Evolutionary conservation across 208 protist genomes (phyloP), one percentile per base, ranked within the genome.

Genomic region (Trypanosoma avium): DNA sequence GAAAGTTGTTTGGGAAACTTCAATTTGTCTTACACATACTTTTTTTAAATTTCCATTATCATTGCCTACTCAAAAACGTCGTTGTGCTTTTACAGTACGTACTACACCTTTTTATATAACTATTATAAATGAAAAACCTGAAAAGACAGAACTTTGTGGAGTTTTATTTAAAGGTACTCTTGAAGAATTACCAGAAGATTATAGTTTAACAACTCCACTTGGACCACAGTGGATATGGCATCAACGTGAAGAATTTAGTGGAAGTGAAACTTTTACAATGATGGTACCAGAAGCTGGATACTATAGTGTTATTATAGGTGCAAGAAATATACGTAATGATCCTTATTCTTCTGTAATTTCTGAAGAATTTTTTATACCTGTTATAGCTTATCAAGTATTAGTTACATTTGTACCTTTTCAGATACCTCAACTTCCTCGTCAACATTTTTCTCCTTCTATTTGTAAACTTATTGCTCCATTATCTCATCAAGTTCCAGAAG

Each of bases 201-300:
- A 72, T 29, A 52, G 42, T 30, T 59, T 55, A 19, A 65, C 57
- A 24, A 29, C 56, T 2, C 46, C 67, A 19, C 70, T 95, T 10
- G 76, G 75, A 22, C 77, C 77, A 2, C 70, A 89, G 63, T 93
- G 86, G 82, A 73, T 91, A 40, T 96, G 86, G 82, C 84, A 96
- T 22, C 84, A 92, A 65, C 85, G 87, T 17, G 67, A 82, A 13
- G 86, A 96, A 60, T 64, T 52, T 3, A 77, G 60, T 32, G 53
- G 63, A 30, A 54, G 49, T 4, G 81, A 92, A 56, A 93, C 86
- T 9, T 96, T 96, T 55, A 93, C 86, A 19, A 45, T 94, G 21
- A 88, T 87, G 54, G 81, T 89, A 42, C 90, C 87, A 17, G 74
- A 84, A 58, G 68, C 63, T 4, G 87, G 87, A 40, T 88, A 82